Percentiles rank a stretch among this genome's conserved stretches.
These are phyloP conservation scores for Leptographium galeiforme DNA, from an alignment of 2,329 filamentous ascomycete genomes.

Conservation along the genomic window DNA sequence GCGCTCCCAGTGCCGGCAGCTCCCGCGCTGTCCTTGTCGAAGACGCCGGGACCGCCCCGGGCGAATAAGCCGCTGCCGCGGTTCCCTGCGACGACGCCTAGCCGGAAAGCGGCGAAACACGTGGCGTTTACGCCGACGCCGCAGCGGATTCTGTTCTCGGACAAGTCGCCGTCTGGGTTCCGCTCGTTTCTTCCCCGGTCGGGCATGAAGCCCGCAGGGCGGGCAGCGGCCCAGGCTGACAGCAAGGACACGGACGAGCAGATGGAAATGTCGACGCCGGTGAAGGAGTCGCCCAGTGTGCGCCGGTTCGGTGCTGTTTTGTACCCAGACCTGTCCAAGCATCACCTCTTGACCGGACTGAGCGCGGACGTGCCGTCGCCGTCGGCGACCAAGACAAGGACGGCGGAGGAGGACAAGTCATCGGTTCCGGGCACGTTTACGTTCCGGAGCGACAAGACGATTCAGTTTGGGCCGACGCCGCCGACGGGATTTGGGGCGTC, in stretches of 20 bases:
- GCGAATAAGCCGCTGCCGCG: constrained; percentile 39
- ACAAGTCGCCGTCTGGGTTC: constrained; percentile 43
- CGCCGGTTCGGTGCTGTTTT: constrained; percentile 19
- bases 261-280: neutral
- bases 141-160: constrained; percentile 30
- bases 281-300: constrained; percentile 4
- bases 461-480: constrained; percentile 37
- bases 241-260: neutral
- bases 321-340: constrained; percentile 39
- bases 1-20: constrained; percentile 31
- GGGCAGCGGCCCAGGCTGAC: neutral
- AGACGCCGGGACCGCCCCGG: constrained; percentile 31
- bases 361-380: neutral
- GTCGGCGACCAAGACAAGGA: constrained; percentile 5
- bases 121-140: constrained; percentile 70
- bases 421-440: constrained; percentile 46
- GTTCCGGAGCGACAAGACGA: constrained; percentile 53
- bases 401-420: constrained; percentile 13
- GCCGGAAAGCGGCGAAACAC: constrained; percentile 53
- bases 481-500: constrained; percentile 41
- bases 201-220: constrained; percentile 5
- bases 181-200: constrained; percentile 35
- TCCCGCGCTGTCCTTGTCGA: constrained; percentile 18
- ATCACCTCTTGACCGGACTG: constrained; percentile 5
- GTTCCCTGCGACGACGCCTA: constrained; percentile 49